Conservation (phyloP, 148 eudicot genomes). For the Suaeda aralocaspica region DNA sequence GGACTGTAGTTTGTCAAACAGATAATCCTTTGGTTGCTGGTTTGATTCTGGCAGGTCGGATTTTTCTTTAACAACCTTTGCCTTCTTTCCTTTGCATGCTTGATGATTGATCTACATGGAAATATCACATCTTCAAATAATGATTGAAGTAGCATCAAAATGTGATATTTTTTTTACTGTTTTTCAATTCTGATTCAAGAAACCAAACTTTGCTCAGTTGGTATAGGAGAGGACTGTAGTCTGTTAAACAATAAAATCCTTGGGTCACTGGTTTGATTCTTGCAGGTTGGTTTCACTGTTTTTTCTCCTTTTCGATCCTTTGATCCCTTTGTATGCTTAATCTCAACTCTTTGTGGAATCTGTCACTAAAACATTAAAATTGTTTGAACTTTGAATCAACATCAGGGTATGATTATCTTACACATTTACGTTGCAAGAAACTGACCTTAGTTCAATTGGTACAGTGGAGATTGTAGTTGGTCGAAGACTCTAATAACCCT, state of each 20-base stretch:
- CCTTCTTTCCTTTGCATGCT: neutral
- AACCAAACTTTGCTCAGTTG: constrained; percentile 14
- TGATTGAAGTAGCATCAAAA: too few relatives aligned
- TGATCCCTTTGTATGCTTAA: too few relatives aligned
- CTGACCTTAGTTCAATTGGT: constrained; percentile 13
- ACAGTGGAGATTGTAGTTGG: constrained; percentile 14
- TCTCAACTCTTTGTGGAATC: too few relatives aligned
- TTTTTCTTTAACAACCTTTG: neutral
- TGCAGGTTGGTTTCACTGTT: constrained; percentile 6
- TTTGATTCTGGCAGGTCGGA: constrained; percentile 25
- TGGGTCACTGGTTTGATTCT: constrained; percentile 16
- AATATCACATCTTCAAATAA: too few relatives aligned
- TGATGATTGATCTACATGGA: neutral
- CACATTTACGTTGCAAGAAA: too few relatives aligned
- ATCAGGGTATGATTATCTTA: neutral
- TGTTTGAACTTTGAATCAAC: too few relatives aligned
- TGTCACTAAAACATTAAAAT: too few relatives aligned
- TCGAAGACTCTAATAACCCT: constrained; percentile 29
- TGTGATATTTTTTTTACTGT: too few relatives aligned
- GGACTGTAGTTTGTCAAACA: constrained; percentile 13
- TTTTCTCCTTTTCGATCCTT: too few relatives aligned
- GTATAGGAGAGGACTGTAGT: constrained; percentile 26
- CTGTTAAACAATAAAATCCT: neutral
- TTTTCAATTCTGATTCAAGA: too few relatives aligned
- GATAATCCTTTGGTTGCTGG: constrained; percentile 57